These are phyloP conservation scores for Talaromyces sp. DNA, from an alignment of 2,329 filamentous ascomycete species.

Conservation along the genomic window DNA sequence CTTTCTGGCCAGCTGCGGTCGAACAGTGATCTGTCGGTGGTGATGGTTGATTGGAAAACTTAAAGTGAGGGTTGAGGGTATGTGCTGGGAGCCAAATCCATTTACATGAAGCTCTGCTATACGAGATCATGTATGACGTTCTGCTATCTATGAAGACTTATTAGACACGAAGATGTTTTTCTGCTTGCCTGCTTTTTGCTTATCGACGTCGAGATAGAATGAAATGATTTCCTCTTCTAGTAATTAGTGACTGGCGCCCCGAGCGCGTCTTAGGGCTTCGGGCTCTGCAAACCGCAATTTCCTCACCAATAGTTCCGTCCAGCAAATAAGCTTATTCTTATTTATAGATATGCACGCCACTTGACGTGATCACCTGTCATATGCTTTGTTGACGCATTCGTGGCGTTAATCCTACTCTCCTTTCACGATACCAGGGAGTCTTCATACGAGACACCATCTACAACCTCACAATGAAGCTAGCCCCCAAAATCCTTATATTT, in stretches of 20 bases:
- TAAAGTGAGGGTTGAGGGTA: background rate
- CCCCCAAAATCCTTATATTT: slow-evolving; percentile 62
- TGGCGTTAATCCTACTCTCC: background rate
- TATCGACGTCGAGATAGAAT: background rate
- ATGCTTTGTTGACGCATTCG: background rate
- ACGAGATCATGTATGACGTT: background rate
- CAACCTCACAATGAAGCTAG: background rate
- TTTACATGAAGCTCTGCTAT: background rate
- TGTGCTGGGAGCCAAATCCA: background rate
- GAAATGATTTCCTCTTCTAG: background rate
- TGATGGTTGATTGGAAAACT: background rate
- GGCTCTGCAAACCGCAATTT: background rate
- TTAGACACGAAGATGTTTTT: background rate
- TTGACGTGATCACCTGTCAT: background rate
- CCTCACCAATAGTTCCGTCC: background rate
- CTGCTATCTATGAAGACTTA: background rate
- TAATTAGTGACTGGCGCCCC: background rate
- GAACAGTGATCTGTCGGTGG: background rate
- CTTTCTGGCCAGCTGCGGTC: slow-evolving; percentile 35
- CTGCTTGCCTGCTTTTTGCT: background rate
- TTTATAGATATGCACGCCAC: background rate
- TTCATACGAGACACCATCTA: background rate
- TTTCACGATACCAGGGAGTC: background rate
- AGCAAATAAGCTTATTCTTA: background rate
- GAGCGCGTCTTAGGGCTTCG: background rate